Base-by-base conservation (phyloP, 23 red algal genomes). In the Agarophyton chilense region DNA sequence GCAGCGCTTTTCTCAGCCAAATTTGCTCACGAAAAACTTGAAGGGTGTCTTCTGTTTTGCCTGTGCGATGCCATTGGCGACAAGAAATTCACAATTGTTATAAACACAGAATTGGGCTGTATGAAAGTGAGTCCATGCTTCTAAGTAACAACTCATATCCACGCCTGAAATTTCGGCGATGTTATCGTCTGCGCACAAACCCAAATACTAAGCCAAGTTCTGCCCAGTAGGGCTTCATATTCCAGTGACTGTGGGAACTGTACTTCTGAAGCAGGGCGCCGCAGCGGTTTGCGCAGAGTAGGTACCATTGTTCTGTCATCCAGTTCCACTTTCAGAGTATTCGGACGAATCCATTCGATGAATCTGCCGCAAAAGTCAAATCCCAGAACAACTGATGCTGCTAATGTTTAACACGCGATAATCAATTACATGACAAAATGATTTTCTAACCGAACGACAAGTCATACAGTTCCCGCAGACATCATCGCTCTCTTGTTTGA, bases 301-400 rank as follows among this genome's bases (percentile, higher is more conserved):
- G 77, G 77, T 26, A 81, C 29, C 1, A 19, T 36, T 18, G 28
- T 24, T 1, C 77, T 16, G 44, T 42, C 28, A 33, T 57, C 45
- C 4, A 81, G 41, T 3, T 29, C 22, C 2, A 52, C 47, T 57
- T 25, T 12, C 74, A 28, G 1, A 54, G 2, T 29, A 13, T 36
- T 22, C 21, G 77, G 49, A 38, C 43, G 49, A 17, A 56, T 38
- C 1, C 49, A 47, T 29, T 81, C 55, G 42, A 81, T 22, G 10
- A 61, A 81, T n/a, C 31, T 47, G 36, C 60, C 77, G 33, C 77
- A 63, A 38, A 36, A 81, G n/a, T 81, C 6, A 28, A 16, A 47
- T 60, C 77, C 77, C 6, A 81, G 22, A 7, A 81, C 53, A 41
- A 63, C 50, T 81, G 77, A 33, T 57, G 77, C 77, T 8, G 77